Evolutionary conservation across 441 rosid species (phyloP), one percentile per base, ranked within the genome.

Genomic region (Iberis amara): DNA sequence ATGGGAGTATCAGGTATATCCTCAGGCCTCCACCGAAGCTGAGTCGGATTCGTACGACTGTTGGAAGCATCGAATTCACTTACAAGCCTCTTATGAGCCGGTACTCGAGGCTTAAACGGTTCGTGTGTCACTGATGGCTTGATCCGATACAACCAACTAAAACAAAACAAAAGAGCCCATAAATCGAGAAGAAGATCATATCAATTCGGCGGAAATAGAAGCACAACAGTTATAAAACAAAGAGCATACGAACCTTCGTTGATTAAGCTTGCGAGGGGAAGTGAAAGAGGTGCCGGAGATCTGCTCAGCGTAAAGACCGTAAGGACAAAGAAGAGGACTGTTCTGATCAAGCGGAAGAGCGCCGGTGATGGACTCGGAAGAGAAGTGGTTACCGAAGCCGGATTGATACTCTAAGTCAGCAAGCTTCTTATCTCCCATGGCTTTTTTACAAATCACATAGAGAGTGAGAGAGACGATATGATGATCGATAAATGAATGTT

Each of bases 41-140:
- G 98, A 50, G 96, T 91, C 1, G 98, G 98, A 11, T 86, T 91
- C 37, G 85, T 75, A 6, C 66, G 69, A 52, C 79, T 75, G 47
- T 81, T 81, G 26, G 90, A 77, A 12, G 56, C 68, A 53, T 87
- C 80, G 57, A 91, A 91, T 64, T 91, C 96, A 41, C 90, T 83
- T 65, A 87, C 73, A 7, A 91, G 79, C 85, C 68, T 83, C 54
- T 54, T 68, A 3, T 91, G 85, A 48, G 53, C 61, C 0, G 96
- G 95, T 2, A 62, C 55, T 6, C 89, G 79, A 11, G 87, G 79
- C 76, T 72, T 71, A 57, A 91, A 91, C 4, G 98, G 98, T 49
- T 91, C 96, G 31, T 91, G 96, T 8, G 98, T 91, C 4, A 85
- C 96, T 32, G 98, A 91, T 11, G 98, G 98, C 12, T 85, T 91